Base-by-base conservation (phyloP, 2,329 filamentous ascomycete species). In the Nigrograna mackinnonii region DNA sequence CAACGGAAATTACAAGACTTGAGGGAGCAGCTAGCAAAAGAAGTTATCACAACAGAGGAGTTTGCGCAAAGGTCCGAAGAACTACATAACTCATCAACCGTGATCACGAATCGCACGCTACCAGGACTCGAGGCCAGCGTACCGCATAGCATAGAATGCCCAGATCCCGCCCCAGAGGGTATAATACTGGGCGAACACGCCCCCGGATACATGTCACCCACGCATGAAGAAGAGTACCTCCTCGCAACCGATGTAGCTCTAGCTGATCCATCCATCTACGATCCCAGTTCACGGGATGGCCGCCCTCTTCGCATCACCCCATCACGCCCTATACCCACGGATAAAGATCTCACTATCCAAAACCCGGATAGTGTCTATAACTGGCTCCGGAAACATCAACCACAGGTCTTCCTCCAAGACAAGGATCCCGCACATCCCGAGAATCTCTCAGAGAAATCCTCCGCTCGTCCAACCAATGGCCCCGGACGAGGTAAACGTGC, bases 361-460 rank as follows among this genome's bases (percentile, higher is more conserved):
- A 97, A 97, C 65, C 91, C 91, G 0, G 88, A 90, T 31, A 95
- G 89, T 45, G 91, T 96, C 3, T 95, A 95, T 73, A 96, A 95
- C 68, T 99, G 94, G 94, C 80, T 99, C 11, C 82, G 89, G 49
- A 85, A 89, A 62, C 80, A 96, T 68, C 85, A 89, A 45, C 88
- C 91, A 3, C 85, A 92, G 66, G 85, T 91, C 36, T 91, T 95
- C 72, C 73, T 95, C 16, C 87, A 95, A 65, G 88, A 91, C 58
- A 82, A 84, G 52, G 74, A 73, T 46, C 57, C 56, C 5, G 47
- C 47, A 7, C 61, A 67, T 39, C 68, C 64, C 39, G 69, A 73
- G 38, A 69, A 68, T 43, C 24, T 60, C 34, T 62, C 66, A 1
- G 64, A 64, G 39, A 65, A 65, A 47, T 57, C 55, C 13, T 57